These are phyloP conservation scores for Phyllostachys edulis DNA, from an alignment of 176 grass and related monocot species.

Conservation along the genomic window DNA sequence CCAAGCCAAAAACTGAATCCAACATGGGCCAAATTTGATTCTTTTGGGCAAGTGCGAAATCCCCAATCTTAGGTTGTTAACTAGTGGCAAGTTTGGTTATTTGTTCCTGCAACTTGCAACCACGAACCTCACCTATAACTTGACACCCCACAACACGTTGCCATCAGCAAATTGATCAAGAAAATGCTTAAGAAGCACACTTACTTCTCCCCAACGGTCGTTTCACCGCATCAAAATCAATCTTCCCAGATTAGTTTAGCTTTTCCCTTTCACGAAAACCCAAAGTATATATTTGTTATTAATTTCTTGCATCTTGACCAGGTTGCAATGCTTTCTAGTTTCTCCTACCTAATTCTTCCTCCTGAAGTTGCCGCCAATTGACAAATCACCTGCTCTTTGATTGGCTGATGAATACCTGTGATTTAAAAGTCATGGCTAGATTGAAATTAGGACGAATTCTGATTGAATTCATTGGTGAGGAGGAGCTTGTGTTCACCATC, in stretches of 20 bases:
- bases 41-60: neutral
- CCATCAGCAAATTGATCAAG: slow-evolving; percentile 19
- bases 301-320: neutral
- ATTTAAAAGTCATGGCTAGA: neutral
- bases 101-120: slow-evolving; percentile 12
- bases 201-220: neutral
- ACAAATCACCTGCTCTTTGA: neutral
- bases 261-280: neutral
- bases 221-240: slow-evolving; percentile 23
- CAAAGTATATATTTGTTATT: neutral
- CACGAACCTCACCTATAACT: slow-evolving; percentile 49
- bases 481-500: too few species aligned
- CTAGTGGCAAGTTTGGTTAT: slow-evolving; percentile 44
- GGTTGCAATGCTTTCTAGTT: neutral
- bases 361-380: neutral
- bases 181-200: slow-evolving; percentile 42
- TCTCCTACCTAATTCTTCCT: neutral
- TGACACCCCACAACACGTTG: slow-evolving; percentile 14
- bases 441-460: neutral
- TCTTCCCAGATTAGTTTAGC: neutral
- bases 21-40: neutral
- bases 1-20: neutral
- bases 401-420: neutral
- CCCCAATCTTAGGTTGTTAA: neutral
- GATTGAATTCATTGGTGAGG: neutral